Evolutionary conservation across 257 asterid species (phyloP).

Genomic region (Asclepias syriaca): DNA sequence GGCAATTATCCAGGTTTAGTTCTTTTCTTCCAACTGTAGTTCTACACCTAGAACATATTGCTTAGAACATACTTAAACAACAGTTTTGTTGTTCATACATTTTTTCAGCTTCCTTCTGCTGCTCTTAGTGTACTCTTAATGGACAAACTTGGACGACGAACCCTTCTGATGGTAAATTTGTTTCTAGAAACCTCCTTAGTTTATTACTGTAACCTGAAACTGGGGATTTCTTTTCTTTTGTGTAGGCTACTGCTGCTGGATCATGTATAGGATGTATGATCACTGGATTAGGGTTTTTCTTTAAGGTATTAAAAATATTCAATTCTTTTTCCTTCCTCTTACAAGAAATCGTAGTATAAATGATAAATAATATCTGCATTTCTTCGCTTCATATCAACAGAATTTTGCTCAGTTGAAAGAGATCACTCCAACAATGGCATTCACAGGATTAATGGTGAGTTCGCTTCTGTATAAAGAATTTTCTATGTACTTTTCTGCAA

Average conservation of each 20-base stretch:
- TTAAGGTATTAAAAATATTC: conserved; percentile 20
- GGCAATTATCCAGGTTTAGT: conserved; percentile 29
- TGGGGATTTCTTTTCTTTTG: not conserved
- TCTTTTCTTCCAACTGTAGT: not conserved
- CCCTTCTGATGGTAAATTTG: conserved; percentile 26
- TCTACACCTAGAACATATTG: not conserved
- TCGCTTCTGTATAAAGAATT: no score
- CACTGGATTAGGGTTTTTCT: conserved; percentile 24
- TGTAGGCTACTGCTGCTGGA: conserved; percentile 29
- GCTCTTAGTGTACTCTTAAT: conserved; percentile 22
- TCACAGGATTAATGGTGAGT: conserved; percentile 22
- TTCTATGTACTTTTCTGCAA: no score
- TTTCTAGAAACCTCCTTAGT: not conserved
- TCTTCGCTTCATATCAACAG: conserved; percentile 5
- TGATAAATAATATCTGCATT: not conserved
- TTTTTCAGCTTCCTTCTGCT: conserved; percentile 31
- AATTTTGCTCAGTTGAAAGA: conserved; percentile 6
- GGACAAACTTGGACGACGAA: conserved; percentile 32
- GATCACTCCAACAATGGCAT: conserved; percentile 8
- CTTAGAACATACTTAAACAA: not conserved
- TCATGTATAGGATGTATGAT: conserved; percentile 32
- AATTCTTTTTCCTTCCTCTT: not conserved
- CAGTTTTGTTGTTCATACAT: not conserved
- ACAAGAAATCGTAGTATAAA: not conserved
- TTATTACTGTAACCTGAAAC: not conserved